Evolutionary conservation across 495 filamentous ascomycete species (phyloP).

Genomic region (Neurospora terricola): DNA sequence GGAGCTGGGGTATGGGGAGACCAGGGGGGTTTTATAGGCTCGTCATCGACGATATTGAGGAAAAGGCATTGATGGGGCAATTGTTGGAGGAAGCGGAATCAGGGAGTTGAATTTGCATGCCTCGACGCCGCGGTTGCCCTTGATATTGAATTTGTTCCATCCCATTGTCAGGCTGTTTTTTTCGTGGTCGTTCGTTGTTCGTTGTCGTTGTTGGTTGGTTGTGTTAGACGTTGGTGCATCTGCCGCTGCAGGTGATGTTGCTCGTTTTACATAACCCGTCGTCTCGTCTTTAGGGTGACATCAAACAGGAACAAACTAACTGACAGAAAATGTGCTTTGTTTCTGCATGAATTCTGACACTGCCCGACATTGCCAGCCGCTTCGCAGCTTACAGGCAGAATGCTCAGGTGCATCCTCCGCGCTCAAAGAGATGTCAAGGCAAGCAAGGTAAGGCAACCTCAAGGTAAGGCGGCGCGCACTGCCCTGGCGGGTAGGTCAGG

Average conservation of each 20-base stretch:
- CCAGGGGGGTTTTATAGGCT: not conserved
- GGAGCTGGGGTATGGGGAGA: not conserved
- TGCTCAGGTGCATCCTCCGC: not conserved
- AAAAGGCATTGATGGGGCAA: too few relatives aligned
- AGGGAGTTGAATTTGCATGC: not conserved
- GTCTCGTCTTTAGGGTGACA: not conserved
- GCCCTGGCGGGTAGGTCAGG: not conserved
- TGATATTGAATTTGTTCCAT: not conserved
- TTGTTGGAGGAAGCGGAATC: too few relatives aligned
- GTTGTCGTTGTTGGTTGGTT: not conserved
- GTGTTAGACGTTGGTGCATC: not conserved
- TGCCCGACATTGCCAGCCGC: not conserved
- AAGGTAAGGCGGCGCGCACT: not conserved
- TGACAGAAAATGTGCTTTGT: not conserved
- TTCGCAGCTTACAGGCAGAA: not conserved
- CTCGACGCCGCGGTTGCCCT: not conserved
- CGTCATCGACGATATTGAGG: not conserved
- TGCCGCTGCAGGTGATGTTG: not conserved
- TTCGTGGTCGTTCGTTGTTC: too few relatives aligned
- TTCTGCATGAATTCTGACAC: not conserved
- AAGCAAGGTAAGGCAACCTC: not conserved
- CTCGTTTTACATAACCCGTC: not conserved
- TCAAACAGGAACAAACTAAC: not conserved
- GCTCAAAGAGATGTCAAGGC: not conserved
- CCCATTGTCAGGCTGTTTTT: not conserved